A percentile compares a stretch with the other conserved stretches of the same genome.
Conservation (phyloP, 1,139 yeast genomes). For the Hyphopichia burtonii region DNA sequence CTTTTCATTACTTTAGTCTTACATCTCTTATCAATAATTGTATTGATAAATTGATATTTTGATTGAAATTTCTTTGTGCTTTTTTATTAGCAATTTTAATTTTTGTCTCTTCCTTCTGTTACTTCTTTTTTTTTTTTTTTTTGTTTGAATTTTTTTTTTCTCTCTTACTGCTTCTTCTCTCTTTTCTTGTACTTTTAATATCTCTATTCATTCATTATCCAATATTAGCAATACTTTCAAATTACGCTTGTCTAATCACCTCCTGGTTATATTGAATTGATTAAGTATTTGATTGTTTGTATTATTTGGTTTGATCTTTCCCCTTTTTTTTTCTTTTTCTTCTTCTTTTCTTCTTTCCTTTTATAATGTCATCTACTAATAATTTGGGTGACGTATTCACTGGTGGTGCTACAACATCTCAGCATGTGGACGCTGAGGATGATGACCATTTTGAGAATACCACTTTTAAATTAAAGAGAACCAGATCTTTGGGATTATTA, state of each 20-base stretch:
- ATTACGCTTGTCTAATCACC: background rate
- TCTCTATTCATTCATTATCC: too few species aligned
- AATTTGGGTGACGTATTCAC: constrained; percentile 38
- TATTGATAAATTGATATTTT: too few species aligned
- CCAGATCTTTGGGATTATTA: constrained; percentile 78
- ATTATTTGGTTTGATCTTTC: background rate
- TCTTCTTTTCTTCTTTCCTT: background rate
- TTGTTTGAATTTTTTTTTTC: background rate
- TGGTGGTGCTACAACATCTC: constrained; percentile 54
- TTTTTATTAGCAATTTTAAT: background rate
- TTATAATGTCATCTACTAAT: constrained; percentile 1
- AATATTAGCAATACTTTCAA: background rate
- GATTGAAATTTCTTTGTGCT: background rate
- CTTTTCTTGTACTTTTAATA: background rate
- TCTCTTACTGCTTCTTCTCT: background rate
- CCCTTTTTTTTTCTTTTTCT: background rate
- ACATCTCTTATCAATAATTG: too few species aligned
- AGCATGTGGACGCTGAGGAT: constrained; percentile 67
- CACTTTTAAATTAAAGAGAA: constrained; percentile 75
- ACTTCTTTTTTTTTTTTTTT: background rate
- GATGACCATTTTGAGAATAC: constrained; percentile 71
- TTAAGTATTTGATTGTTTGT: background rate
- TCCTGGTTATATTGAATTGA: background rate
- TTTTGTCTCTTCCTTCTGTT: background rate
- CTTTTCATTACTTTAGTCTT: too few species aligned